Evolutionary conservation across 257 asterid species (phyloP).

Genomic region (Nicotiana undulata): DNA sequence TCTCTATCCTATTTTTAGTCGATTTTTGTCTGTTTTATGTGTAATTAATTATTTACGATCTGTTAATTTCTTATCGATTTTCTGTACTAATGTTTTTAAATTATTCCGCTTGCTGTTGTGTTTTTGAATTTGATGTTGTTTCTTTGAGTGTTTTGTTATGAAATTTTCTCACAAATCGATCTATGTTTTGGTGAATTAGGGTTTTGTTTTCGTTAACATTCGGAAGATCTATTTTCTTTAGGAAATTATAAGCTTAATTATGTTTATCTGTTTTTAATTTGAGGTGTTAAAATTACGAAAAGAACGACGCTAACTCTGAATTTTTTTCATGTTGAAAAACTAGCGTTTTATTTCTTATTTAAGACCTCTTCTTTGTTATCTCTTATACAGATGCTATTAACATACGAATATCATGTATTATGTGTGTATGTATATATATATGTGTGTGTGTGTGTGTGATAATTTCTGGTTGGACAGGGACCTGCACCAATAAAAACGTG

Average conservation of each 20-base stretch:
- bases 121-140: background rate
- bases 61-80: background rate
- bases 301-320: background rate
- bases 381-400: too few relatives aligned
- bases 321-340: background rate
- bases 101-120: background rate
- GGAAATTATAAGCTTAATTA: background rate
- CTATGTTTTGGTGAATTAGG: background rate
- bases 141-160: background rate
- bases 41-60: background rate
- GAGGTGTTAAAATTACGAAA: background rate
- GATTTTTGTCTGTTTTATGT: background rate
- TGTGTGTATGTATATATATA: too few relatives aligned
- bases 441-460: background rate
- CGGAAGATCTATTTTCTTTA: background rate
- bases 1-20: background rate
- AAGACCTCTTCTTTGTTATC: background rate
- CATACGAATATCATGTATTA: too few relatives aligned
- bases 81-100: background rate
- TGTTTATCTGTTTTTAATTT: background rate
- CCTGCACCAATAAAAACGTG: background rate
- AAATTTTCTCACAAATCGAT: background rate
- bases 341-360: too few relatives aligned
- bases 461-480: background rate
- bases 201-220: background rate